Evolutionary conservation across 768 basidiomycete species (phyloP), one percentile per base, ranked within the genome.

Genomic region (Suillus subluteus): DNA sequence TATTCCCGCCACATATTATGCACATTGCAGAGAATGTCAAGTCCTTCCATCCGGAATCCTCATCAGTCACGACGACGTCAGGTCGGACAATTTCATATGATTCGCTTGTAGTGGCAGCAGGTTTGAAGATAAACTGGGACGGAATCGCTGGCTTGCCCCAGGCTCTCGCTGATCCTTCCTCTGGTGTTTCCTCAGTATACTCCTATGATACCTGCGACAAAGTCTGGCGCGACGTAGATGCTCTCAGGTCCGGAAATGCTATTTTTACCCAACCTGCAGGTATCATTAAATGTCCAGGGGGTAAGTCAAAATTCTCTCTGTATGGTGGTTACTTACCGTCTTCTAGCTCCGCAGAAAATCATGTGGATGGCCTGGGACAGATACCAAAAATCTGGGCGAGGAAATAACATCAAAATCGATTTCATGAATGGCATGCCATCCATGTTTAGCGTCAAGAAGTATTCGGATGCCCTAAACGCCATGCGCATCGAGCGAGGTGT

Each of bases 361-460:
- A 95, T 97, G 92, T 97, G 95, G 94, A 94, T 95, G 92, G 92
- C 93, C 56, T 95, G 93, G 92, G 93, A 96, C 74, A 82, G 88
- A 58, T 94, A 85, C 75, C 83, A 84, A 65, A 82, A 77, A 73
- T 91, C 91, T 12, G 82, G 83, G 3, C 85, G 91, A 23, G 75
- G 80, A 18, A 82, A 84, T 59, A 82, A 85, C 58, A 83, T 91
- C 70, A 82, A 87, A 62, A 74, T 92, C 67, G 87, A 93, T 66
- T 97, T 97, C 76, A 91, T 91, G 76, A 94, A 91, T 38, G 96
- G 95, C 67, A 92, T 90, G 91, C 95, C 95, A 21, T 86, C 91
- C 54, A 99, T 99, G 96, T 99, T 99, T 80, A 87, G 88, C 71
- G 96, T 98, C 64, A 95, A 96, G 74, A 96, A 99, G 78, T 99